Base-by-base conservation (phyloP, 176 grass and related monocot genomes). In the Poa annua region DNA sequence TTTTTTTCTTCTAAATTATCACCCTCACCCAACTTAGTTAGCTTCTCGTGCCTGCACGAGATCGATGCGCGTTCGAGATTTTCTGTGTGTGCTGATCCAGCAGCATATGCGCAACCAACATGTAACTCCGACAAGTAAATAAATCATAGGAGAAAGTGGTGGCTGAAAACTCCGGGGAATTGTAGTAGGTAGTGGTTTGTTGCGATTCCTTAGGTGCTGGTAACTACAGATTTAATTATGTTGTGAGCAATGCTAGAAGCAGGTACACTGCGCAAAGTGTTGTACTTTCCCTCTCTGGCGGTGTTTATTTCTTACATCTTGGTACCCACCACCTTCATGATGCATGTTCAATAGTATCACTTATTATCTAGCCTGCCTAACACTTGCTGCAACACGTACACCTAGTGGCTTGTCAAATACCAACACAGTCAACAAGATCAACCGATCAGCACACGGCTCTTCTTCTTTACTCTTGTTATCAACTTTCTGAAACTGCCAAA, bases 121-220 rank as follows among this genome's bases (percentile, higher is more conserved):
- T 29, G n/a, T n/a, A n/a, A n/a, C n/a, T n/a, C n/a, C n/a, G n/a
- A n/a, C n/a, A n/a, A n/a, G n/a, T n/a, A n/a, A n/a, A n/a, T n/a
- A n/a, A n/a, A n/a, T n/a, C n/a, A n/a, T n/a, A 55, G 33, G 45
- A 41, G n/a, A 34, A 76, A 76, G n/a, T 29, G 29, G 13, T 21
- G 21, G 29, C 63, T 75, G 62, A 41, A 50, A 79, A 35, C 53
- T 7, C 57, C 19, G 24, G 1, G 9, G 12, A 3, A 22, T 74
- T 61, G 3, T 81, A 86, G 34, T 81, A 86, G 34, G 57, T 68
- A 35, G 25, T 14, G 29, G 73, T 61, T 66, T 64, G 32, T 71
- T 63, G 55, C 67, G 3, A 60, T 8, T 9, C 36, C 74, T 79
- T 15, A 24, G 59, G 44, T 49, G 36, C 34, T 45, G 21, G 20